A percentile compares a stretch with the other conserved stretches of the same genome.
Conservation (phyloP, 305 asterid species). For the Fraxinus floribunda region DNA sequence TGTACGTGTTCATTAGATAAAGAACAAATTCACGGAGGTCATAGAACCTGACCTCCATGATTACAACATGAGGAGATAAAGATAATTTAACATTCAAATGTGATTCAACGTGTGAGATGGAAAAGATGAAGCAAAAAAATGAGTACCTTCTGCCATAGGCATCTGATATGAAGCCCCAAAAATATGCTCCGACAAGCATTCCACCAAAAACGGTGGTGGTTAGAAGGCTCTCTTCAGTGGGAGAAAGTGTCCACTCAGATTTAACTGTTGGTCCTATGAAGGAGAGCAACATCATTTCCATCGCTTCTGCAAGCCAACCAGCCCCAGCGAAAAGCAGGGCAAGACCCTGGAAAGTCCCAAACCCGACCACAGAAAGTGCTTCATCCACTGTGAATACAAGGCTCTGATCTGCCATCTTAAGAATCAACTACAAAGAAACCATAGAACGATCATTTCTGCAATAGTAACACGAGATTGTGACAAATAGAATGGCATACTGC, state of each 20-base stretch:
- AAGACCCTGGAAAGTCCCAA: constrained; percentile 70
- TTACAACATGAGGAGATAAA: background rate
- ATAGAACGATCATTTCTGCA: background rate
- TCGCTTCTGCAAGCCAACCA: constrained; percentile 73
- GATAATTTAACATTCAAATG: background rate
- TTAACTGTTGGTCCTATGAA: constrained; percentile 75
- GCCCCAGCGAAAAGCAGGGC: constrained; percentile 72
- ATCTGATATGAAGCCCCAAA: constrained; percentile 74
- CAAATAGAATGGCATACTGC: background rate
- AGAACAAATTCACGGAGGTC: background rate
- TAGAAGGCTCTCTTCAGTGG: constrained; percentile 63
- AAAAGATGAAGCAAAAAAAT: background rate
- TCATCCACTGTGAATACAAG: constrained; percentile 61
- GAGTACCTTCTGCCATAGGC: constrained; percentile 66
- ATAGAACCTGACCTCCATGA: background rate
- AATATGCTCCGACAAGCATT: constrained; percentile 75
- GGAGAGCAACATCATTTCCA: constrained; percentile 84
- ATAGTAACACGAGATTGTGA: background rate
- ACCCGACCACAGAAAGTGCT: constrained; percentile 64
- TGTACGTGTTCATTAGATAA: background rate
- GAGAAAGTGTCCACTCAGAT: constrained; percentile 72
- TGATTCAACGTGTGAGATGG: background rate
- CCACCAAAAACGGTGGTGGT: constrained; percentile 85
- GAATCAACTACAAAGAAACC: background rate
- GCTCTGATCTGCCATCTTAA: constrained; percentile 35